These are phyloP conservation scores for Erodium maritimum DNA, from an alignment of 345 rosid genomes.

Conservation along the genomic window DNA sequence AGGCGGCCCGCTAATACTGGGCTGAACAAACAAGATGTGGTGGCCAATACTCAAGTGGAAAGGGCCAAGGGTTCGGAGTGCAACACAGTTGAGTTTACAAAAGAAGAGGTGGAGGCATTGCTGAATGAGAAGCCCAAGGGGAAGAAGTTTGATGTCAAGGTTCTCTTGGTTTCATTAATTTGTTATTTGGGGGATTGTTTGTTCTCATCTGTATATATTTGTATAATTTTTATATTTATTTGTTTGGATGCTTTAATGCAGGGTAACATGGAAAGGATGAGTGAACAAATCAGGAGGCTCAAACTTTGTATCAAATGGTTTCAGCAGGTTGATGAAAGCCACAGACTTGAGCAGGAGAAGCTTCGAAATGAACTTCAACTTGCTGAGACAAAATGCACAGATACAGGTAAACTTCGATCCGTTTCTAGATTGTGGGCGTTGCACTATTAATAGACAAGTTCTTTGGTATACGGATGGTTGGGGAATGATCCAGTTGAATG, in stretches of 20 bases:
- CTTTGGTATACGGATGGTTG: background rate
- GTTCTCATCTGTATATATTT: background rate
- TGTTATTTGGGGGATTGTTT: background rate
- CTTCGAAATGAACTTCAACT: constrained; percentile 43
- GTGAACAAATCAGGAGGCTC: constrained; percentile 49
- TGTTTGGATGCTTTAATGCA: constrained; percentile 8
- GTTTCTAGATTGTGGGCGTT: background rate
- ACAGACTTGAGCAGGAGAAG: constrained; percentile 43
- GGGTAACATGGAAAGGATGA: constrained; percentile 52
- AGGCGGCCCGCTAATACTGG: constrained; percentile 41
- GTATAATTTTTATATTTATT: constrained; percentile 1
- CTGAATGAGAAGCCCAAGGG: constrained; percentile 57
- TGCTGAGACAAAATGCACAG: constrained; percentile 38
- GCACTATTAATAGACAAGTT: background rate
- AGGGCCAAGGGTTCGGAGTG: constrained; percentile 33
- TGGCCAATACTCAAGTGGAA: constrained; percentile 24
- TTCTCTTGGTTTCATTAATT: constrained; percentile 8
- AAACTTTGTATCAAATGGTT: constrained; percentile 74
- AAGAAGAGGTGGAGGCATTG: constrained; percentile 68
- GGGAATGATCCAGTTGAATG: background rate
- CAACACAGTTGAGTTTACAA: constrained; percentile 38
- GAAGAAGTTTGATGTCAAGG: constrained; percentile 75
- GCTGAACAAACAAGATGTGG: constrained; percentile 39
- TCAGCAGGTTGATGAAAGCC: constrained; percentile 47
- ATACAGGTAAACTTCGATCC: constrained; percentile 29